Evolutionary conservation across 352 stramenopile genomes (phyloP).

Genomic region (Phytopythium montanum): DNA sequence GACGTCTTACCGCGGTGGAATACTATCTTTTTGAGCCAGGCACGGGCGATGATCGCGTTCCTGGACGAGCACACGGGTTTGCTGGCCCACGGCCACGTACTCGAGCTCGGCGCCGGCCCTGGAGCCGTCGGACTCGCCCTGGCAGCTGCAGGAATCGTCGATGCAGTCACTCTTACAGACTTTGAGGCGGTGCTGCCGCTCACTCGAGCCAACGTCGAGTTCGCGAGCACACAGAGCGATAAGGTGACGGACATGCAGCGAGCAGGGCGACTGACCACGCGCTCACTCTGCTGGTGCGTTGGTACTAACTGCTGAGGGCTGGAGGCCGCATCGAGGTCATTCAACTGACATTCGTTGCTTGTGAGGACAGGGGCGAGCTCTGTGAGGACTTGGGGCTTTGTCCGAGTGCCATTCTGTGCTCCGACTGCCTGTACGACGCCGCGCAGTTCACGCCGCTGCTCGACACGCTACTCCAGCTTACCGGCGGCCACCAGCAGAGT

Average conservation of each 20-base stretch:
- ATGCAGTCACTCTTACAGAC: conserved; percentile 53
- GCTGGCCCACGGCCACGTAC: conserved; percentile 23
- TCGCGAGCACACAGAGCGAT: conserved; percentile 16
- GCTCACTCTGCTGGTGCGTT: conserved; percentile 37
- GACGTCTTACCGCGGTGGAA: too few species aligned
- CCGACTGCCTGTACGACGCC: conserved; percentile 71
- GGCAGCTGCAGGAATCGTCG: conserved; percentile 16
- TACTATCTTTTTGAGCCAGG: conserved; percentile 17
- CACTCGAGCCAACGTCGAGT: conserved; percentile 28
- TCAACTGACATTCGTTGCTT: background rate
- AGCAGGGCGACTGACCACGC: conserved; percentile 18
- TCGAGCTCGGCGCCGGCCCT: conserved; percentile 58
- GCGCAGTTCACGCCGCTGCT: conserved; percentile 33
- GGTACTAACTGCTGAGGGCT: background rate
- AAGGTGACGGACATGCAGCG: conserved; percentile 16
- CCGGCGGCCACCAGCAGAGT: conserved; percentile 1
- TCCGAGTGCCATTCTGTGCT: conserved; percentile 39
- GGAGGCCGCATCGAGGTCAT: background rate
- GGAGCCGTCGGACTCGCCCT: conserved; percentile 48
- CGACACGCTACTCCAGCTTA: conserved; percentile 38
- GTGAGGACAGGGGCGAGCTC: conserved; percentile 7
- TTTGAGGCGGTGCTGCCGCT: conserved; percentile 43
- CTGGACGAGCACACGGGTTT: conserved; percentile 27
- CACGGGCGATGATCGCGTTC: conserved; percentile 38
- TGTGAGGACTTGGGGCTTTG: background rate